Evolutionary conservation across 2,329 filamentous ascomycete genomes (phyloP).

Genomic region (Diaporthe capsici): DNA sequence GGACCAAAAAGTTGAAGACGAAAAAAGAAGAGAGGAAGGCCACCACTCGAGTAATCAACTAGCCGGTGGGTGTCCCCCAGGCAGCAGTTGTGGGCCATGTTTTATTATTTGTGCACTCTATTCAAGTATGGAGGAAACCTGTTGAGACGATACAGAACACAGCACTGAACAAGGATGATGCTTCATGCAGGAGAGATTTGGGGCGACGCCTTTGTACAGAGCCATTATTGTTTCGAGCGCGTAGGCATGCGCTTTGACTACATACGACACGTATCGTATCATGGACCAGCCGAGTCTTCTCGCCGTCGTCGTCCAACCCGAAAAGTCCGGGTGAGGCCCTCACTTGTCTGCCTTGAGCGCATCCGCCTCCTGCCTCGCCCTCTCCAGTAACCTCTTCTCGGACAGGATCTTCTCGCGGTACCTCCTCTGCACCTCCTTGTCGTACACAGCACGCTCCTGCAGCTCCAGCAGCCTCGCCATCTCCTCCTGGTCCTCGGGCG

Average conservation of each 20-base stretch:
- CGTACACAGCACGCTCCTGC: slow-evolving; percentile 63
- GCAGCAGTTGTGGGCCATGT: not conserved
- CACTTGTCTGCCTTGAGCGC: slow-evolving; percentile 53
- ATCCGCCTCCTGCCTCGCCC: slow-evolving; percentile 67
- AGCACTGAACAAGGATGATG: not conserved
- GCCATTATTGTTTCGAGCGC: slow-evolving; percentile 18
- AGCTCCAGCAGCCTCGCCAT: slow-evolving; percentile 71
- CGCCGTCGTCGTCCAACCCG: not conserved
- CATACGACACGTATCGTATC: slow-evolving; percentile 32
- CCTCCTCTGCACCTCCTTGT: slow-evolving; percentile 67
- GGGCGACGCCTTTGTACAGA: slow-evolving; percentile 2
- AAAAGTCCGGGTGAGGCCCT: not conserved
- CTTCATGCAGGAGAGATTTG: not conserved
- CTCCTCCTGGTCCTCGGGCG: slow-evolving; percentile 71
- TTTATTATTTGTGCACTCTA: not conserved
- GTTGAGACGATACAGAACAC: not conserved
- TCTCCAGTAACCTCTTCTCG: slow-evolving; percentile 71
- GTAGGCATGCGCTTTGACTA: slow-evolving; percentile 8
- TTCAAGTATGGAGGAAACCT: not conserved
- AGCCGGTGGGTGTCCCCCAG: not conserved
- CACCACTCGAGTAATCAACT: not conserved
- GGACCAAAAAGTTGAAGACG: not conserved
- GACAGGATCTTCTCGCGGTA: slow-evolving; percentile 70
- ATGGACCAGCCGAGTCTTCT: not conserved
- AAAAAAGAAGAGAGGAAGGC: not conserved